Base-by-base conservation (phyloP, 768 basidiomycete species). In the Boletales sp. region DNA sequence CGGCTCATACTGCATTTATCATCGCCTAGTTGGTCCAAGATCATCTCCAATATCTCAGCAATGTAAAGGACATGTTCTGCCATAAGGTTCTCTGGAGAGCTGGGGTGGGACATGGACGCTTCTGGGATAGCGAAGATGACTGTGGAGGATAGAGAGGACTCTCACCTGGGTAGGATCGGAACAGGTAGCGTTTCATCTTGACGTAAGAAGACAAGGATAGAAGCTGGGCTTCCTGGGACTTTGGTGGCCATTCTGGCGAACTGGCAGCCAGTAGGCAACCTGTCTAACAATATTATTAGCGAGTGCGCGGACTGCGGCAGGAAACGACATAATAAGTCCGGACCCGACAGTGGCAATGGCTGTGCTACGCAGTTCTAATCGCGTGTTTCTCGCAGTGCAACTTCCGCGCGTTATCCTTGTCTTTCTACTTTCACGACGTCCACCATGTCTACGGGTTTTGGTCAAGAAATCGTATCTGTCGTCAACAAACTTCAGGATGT, bases 401-500 rank as follows among this genome's bases (percentile, higher is more conserved):
- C 18, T 40, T 50, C 46, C 35, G 40, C 40, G 30, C 31, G 44
- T 47, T 21, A 5, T 49, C 36, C 49, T 62, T 48, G 54, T 48
- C 60, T 42, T 52, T 48, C 31, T 47, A 47, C 54, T 45, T 60
- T 47, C 8, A 50, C 45, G 43, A 52, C 57, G 45, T 43, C 60
- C 56, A 55, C 40, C 50, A 74, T 75, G 66, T 74, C 83, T 35
- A 76, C 83, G 38, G 69, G 86, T 47, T 82, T 93, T 58, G 90
- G 90, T 47, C 74, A 80, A 57, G 90, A 93, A 65, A 88, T 93
- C 54, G 90, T 93, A 47, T 66, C 74, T 31, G 80, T 88, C 45
- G 74, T 93, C 63, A 93, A 93, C 79, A 93, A 89, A 64, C 85
- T 93, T 40, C 90, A 93, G 69, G 90, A 93, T 75, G 90, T 91